Evolutionary conservation across 257 asterid species (phyloP).

Genomic region (Linaria vulgaris): DNA sequence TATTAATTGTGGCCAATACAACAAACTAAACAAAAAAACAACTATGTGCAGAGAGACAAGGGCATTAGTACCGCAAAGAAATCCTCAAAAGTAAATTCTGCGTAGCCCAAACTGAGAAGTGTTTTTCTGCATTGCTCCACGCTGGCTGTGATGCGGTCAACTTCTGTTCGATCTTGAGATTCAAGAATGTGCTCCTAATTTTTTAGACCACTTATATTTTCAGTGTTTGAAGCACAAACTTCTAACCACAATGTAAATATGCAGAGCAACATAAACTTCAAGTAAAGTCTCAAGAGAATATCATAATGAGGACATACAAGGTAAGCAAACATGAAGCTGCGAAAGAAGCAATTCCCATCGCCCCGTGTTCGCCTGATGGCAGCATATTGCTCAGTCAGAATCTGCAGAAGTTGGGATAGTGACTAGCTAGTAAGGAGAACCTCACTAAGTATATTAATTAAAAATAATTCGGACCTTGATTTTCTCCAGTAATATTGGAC

Average conservation of each 20-base stretch:
- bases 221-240: constrained; percentile 25
- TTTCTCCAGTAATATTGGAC: constrained; percentile 76
- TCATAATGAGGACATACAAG: constrained; percentile 57
- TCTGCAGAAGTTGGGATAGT: constrained; percentile 41
- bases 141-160: constrained; percentile 55
- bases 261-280: constrained; percentile 14
- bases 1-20: neutral
- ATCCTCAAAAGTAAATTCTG: constrained; percentile 96
- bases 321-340: constrained; percentile 96
- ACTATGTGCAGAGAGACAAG: constrained; percentile 14
- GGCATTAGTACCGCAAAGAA: constrained; percentile 61
- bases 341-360: constrained; percentile 97
- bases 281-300: constrained; percentile 17
- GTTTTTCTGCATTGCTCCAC: constrained; percentile 85
- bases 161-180: constrained; percentile 77
- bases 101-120: constrained; percentile 83
- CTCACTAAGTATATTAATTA: constrained; percentile 14
- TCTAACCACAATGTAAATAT: neutral
- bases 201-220: constrained; percentile 23
- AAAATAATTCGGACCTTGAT: constrained; percentile 59
- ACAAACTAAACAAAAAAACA: constrained; percentile 18
- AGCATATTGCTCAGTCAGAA: constrained; percentile 68
- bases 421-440: constrained; percentile 25
- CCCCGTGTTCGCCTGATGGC: constrained; percentile 92
- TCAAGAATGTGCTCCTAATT: constrained; percentile 79